Conservation (phyloP, 352 stramenopile species). For the Globisporangium sylvaticum region DNA sequence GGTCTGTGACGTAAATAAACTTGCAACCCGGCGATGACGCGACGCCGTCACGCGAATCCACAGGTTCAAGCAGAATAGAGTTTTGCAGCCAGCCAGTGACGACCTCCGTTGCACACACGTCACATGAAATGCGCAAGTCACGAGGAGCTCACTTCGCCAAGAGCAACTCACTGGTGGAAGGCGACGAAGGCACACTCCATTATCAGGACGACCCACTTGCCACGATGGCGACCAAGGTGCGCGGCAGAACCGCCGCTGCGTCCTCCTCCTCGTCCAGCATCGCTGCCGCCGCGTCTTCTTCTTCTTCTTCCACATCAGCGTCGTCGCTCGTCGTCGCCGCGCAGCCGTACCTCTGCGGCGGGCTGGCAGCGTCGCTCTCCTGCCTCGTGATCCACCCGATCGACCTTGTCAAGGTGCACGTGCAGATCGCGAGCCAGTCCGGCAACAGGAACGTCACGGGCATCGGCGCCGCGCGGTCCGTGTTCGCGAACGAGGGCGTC, state of each 20-base stretch:
- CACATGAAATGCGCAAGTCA: no score
- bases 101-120: no score
- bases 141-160: background rate
- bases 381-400: slow-evolving; percentile 85
- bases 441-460: slow-evolving; percentile 58
- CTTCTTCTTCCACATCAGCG: slow-evolving; percentile 15
- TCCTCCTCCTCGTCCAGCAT: background rate
- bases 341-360: slow-evolving; percentile 78
- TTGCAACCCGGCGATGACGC: no score
- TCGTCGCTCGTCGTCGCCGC: slow-evolving; percentile 43
- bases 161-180: background rate
- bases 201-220: background rate
- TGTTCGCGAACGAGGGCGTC: slow-evolving; percentile 75
- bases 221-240: slow-evolving; percentile 1
- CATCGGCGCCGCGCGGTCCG: slow-evolving; percentile 63
- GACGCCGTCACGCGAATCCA: background rate
- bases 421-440: slow-evolving; percentile 81
- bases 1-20: no score
- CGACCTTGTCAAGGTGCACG: slow-evolving; percentile 87
- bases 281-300: no score
- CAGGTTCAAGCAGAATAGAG: no score
- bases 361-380: slow-evolving; percentile 62
- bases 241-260: background rate
- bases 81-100: no score
- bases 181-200: background rate